Evolutionary conservation across 495 filamentous ascomycete species (phyloP), one percentile per base, ranked within the genome.

Genomic region (Podospora conica): DNA sequence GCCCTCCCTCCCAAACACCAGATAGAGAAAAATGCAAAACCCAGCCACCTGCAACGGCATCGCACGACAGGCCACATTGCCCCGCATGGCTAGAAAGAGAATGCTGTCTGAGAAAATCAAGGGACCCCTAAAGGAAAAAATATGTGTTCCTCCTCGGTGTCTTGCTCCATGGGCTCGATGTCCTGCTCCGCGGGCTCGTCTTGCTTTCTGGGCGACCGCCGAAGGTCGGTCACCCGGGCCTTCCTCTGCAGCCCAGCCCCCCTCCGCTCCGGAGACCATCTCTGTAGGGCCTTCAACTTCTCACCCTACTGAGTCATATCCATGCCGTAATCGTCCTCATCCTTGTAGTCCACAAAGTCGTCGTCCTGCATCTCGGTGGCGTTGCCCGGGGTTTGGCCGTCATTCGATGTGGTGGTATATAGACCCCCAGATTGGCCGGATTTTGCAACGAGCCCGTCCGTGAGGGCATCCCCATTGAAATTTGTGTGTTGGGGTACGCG

Each of bases 401-500:
- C 88, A 3, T 84, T 87, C 0, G 92, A 91, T 75, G 90, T 94
- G 58, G 92, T 73, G 33, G 89, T 81, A 68, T 73, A 31, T 70
- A 64, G n/a, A n/a, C 70, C 73, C 1, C 24, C 66, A 20, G 68
- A 65, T 25, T 88, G 62, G 71, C 77, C 70, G 66, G 40, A 7
- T 5, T 48, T n/a, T 18, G 40, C 18, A n/a, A n/a, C n/a, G n/a
- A n/a, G 40, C 40, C 40, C 71, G 31, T 77, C 77, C 63, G 87
- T 79, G 0, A 91, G 68, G 1, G 90, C 78, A 24, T 96, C 90
- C 11, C 95, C 95, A 63, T 92, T 91, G 67, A 92, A 83, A 75
- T 96, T 94, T 29, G 95, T 98, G 75, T 95, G 91, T 63, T 93
- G 89, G 20, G 95, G 95, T 18, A 98, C 95, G 12, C 93, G 87